phyloP scores from a whole-genome alignment of 2,329 filamentous ascomycete genomes.

The Claviceps digitariae region DNA sequence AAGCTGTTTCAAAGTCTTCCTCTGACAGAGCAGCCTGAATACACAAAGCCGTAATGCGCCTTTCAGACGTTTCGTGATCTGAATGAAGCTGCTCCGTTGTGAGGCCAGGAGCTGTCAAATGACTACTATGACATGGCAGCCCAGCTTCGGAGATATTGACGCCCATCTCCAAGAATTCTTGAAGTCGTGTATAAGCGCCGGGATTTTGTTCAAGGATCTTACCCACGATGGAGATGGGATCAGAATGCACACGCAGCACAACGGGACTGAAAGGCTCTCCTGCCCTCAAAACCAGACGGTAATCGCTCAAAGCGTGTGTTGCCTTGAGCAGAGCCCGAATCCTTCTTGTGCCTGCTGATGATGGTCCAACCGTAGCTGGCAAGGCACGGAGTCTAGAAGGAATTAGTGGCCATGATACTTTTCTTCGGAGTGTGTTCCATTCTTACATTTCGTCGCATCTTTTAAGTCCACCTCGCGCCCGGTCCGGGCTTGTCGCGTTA shows the following conservation, averaged over 20 bases:
- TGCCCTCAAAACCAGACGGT: slow-evolving; percentile 65
- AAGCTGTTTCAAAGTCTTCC: slow-evolving; percentile 75
- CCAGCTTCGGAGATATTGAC: slow-evolving; percentile 51
- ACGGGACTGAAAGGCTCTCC: slow-evolving; percentile 70
- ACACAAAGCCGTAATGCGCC: slow-evolving; percentile 65
- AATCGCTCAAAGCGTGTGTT: slow-evolving; percentile 63
- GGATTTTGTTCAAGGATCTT: slow-evolving; percentile 66
- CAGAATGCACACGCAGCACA: slow-evolving; percentile 60
- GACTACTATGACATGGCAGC: slow-evolving; percentile 17
- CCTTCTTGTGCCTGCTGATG: slow-evolving; percentile 35
- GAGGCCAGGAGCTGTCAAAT: not conserved
- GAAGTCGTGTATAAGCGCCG: slow-evolving; percentile 59
- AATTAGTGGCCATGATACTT: not conserved
- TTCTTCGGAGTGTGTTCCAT: not conserved
- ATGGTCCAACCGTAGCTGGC: slow-evolving; percentile 39
- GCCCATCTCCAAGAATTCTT: slow-evolving; percentile 59
- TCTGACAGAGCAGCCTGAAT: slow-evolving; percentile 63
- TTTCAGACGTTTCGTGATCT: slow-evolving; percentile 35
- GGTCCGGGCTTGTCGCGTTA: slow-evolving; percentile 70
- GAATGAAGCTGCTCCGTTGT: slow-evolving; percentile 4
- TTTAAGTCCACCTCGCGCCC: slow-evolving; percentile 61
- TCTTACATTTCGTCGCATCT: slow-evolving; percentile 62
- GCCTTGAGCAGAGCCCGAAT: slow-evolving; percentile 54
- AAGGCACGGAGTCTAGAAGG: slow-evolving; percentile 48
- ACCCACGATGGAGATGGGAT: slow-evolving; percentile 59